A percentile compares a stretch with the other conserved stretches of the same genome.
Evolutionary conservation across 352 stramenopile genomes (phyloP).

Genomic region (Phytophthora boehmeriae): DNA sequence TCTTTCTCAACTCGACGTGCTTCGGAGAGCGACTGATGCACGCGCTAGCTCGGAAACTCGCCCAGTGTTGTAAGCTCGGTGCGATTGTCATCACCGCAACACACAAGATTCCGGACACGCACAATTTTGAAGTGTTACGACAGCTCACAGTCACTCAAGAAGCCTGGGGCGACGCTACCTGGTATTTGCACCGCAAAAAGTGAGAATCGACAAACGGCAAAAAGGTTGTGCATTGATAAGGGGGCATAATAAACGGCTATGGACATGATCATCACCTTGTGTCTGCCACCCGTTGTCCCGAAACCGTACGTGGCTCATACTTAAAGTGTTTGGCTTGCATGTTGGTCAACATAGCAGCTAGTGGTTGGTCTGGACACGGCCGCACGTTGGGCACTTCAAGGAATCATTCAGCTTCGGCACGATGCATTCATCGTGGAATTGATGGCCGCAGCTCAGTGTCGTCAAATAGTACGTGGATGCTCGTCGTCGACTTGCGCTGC

Average conservation of each 20-base stretch:
- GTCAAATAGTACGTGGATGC: slow-evolving; percentile 64
- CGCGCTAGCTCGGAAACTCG: slow-evolving; percentile 51
- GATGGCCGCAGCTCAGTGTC: slow-evolving; percentile 73
- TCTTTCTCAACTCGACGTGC: slow-evolving; percentile 93
- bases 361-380: slow-evolving; percentile 33
- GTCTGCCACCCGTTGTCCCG: slow-evolving; percentile 19
- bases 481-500: slow-evolving; percentile 27
- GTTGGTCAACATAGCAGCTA: slow-evolving; percentile 11
- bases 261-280: slow-evolving; percentile 22
- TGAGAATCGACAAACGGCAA: slow-evolving; percentile 8
- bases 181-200: slow-evolving; percentile 62
- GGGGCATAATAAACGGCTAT: slow-evolving; percentile 39
- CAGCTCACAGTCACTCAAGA: slow-evolving; percentile 59
- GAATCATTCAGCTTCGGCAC: slow-evolving; percentile 77
- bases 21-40: slow-evolving; percentile 77
- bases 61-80: slow-evolving; percentile 53
- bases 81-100: slow-evolving; percentile 70
- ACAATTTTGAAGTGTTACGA: slow-evolving; percentile 52
- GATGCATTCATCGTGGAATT: slow-evolving; percentile 88
- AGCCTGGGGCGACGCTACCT: slow-evolving; percentile 61
- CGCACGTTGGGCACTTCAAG: slow-evolving; percentile 69
- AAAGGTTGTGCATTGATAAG: slow-evolving; percentile 25
- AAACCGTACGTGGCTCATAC: slow-evolving; percentile 24
- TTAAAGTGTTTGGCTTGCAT: slow-evolving; percentile 11
- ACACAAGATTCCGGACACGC: slow-evolving; percentile 46